These are phyloP conservation scores for Neurospora africana DNA, from an alignment of 495 filamentous ascomycete genomes.

Conservation along the genomic window DNA sequence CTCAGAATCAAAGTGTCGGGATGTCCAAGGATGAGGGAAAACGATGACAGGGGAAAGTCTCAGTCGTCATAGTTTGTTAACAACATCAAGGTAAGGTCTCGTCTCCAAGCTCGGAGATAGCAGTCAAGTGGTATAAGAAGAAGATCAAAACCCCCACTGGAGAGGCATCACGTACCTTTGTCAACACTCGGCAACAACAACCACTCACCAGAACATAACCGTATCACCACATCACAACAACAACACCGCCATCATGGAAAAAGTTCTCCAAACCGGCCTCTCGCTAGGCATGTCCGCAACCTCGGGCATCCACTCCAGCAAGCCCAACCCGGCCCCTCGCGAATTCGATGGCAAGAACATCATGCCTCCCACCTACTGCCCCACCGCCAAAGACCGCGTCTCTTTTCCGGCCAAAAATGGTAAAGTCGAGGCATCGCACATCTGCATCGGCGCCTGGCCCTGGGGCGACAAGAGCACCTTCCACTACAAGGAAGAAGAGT, in stretches of 20 bases:
- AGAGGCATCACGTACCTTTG: background rate
- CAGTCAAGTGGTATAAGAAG: background rate
- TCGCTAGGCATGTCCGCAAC: slow-evolving; percentile 27
- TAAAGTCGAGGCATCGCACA: slow-evolving; percentile 18
- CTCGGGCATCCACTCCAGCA: slow-evolving; percentile 22
- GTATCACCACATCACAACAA: background rate
- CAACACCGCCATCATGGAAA: background rate
- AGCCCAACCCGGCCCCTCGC: slow-evolving; percentile 16
- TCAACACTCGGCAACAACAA: background rate
- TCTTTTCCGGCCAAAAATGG: slow-evolving; percentile 7
- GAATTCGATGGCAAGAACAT: slow-evolving; percentile 6
- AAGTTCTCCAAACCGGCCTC: slow-evolving; percentile 27
- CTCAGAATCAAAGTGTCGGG: background rate
- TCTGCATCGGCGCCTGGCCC: slow-evolving; percentile 31
- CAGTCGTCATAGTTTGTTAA: background rate
- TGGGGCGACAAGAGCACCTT: slow-evolving; percentile 37
- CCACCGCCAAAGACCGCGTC: slow-evolving; percentile 2
- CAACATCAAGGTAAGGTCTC: too few species aligned
- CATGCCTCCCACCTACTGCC: background rate
- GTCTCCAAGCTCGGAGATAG: background rate
- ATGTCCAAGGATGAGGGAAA: background rate
- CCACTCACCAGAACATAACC: background rate
- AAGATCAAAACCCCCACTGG: background rate
- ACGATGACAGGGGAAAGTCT: background rate
- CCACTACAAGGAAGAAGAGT: slow-evolving; percentile 23